A percentile compares a stretch with the other conserved stretches of the same genome.
Conservation (phyloP, 176 grass and related monocot species). For the Hordeum vulgare region MorexV3_pseudomolecules_assembly NC_058519.1:199663461-199663960, state of each 20-base stretch:
- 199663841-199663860: background rate
- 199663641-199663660: slow-evolving; percentile 18
- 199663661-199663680: slow-evolving; percentile 9
- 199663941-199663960: background rate
- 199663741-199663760: background rate
- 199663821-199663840: background rate
- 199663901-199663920: background rate
- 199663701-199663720: background rate
- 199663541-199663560: no score
- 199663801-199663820: no score
- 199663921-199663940: background rate
- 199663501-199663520: no score
- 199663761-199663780: background rate
- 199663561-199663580: no score
- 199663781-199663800: no score
- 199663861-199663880: background rate
- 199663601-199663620: background rate
- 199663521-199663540: no score
- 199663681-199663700: background rate
- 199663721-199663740: background rate
- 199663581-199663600: background rate
- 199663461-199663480: no score
- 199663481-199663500: no score
- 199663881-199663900: background rate
- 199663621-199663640: background rate